Percentiles rank a stretch among this genome's conserved stretches.
Evolutionary conservation across 192 early-diverging fungal genomes (phyloP).

Genomic region (Polychytrium aggregatum): DNA sequence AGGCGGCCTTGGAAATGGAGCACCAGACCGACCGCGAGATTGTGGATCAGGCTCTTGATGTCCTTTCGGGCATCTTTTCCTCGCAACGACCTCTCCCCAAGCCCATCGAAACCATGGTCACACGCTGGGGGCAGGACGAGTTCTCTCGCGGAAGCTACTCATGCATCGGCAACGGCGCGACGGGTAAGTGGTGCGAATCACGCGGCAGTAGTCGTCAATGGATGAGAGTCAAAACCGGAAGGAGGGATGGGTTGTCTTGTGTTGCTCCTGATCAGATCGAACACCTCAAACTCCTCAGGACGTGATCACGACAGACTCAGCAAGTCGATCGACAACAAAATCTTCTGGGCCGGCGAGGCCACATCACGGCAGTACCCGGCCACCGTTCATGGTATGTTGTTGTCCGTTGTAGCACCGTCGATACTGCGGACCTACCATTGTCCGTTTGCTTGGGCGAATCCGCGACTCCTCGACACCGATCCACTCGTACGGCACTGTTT

Average conservation of each 20-base stretch:
- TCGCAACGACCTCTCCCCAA: conserved; percentile 5
- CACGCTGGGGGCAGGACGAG: conserved; percentile 10
- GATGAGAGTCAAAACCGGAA: not conserved
- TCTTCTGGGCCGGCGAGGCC: conserved; percentile 12
- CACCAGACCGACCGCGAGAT: conserved; percentile 1
- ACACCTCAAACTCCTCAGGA: not conserved
- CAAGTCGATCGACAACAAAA: not conserved
- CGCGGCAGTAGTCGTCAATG: too few relatives aligned
- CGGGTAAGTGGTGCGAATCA: not conserved
- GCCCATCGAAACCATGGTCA: conserved; percentile 17
- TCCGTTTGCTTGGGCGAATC: too few relatives aligned
- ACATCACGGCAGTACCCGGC: conserved; percentile 7
- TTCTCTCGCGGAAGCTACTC: conserved; percentile 5
- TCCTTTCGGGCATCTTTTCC: conserved; percentile 6
- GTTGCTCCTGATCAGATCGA: not conserved
- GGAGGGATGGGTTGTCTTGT: not conserved
- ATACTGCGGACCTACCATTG: not conserved
- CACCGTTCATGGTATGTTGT: conserved; percentile 15
- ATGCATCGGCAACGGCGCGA: conserved; percentile 2
- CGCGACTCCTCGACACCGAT: too few relatives aligned
- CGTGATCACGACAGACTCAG: not conserved
- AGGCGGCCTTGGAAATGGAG: conserved; percentile 12
- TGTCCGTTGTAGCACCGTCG: too few relatives aligned
- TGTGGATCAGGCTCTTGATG: conserved; percentile 5
- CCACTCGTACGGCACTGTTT: too few relatives aligned